Percentiles rank a stretch among this genome's conserved stretches.
Conservation (phyloP, 176 grass and related monocot species). For the barley (Hordeum vulgare) region DNA sequence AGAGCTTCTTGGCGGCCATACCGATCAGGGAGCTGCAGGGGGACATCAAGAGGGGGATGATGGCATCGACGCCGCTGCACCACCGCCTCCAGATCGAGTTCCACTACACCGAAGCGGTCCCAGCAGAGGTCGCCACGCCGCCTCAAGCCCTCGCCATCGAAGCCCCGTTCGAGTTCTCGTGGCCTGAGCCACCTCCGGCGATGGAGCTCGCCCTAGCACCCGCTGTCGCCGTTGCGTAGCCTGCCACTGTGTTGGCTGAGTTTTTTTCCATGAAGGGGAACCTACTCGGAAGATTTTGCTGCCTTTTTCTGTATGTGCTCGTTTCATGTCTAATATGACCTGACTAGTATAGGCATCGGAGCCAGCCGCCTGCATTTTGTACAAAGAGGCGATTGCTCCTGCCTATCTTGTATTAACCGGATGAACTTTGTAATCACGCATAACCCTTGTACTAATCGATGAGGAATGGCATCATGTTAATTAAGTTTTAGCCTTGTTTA, state of each 20-base stretch:
- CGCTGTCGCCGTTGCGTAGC: conserved; percentile 18
- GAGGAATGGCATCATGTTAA: not conserved
- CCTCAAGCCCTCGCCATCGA: not conserved
- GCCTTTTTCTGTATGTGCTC: not conserved
- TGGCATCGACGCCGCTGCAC: conserved; percentile 46
- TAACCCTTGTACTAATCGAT: conserved; percentile 19
- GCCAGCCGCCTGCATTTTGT: conserved; percentile 34
- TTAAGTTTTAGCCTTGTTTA: not conserved
- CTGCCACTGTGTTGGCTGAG: not conserved
- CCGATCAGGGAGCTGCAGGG: conserved; percentile 63
- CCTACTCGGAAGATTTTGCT: conserved; percentile 11
- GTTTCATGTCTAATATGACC: conserved; percentile 21
- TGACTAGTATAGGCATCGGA: conserved; percentile 24
- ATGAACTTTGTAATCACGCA: conserved; percentile 2
- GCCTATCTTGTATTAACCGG: not conserved
- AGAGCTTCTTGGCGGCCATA: conserved; percentile 79
- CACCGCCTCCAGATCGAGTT: conserved; percentile 84
- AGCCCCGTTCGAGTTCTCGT: conserved; percentile 37
- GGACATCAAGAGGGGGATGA: conserved; percentile 53
- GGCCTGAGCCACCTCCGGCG: conserved; percentile 27
- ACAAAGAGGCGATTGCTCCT: conserved; percentile 34
- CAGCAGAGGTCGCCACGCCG: not conserved
- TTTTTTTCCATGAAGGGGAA: too few relatives aligned
- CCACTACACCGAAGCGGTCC: conserved; percentile 47
- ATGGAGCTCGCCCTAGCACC: conserved; percentile 21